Evolutionary conservation across 371 early-diverging fungal species (phyloP), one percentile per base, ranked within the genome.

Genomic region (Basidiobolus meristosporus): DNA sequence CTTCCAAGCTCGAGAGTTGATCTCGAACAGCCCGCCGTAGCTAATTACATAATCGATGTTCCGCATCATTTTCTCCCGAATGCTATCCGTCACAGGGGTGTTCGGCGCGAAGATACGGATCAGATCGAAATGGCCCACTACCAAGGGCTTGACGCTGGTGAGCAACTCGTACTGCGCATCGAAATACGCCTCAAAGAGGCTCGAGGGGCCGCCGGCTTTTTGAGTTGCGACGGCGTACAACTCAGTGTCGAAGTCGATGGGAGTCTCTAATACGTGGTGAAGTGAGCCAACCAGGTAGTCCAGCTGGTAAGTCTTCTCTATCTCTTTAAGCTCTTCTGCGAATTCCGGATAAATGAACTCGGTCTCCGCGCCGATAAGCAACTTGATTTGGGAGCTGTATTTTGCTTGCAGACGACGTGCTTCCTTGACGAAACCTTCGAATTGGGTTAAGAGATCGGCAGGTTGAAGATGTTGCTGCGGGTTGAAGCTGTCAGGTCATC

Each of bases 61-160:
- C 32, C 91, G 66, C 18, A 56, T 43, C n/a, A 90, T 70, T 39
- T 61, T 53, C 29, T 45, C 35, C 73, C 74, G 75, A 3, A 80
- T 64, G 29, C 49, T 46, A 7, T 42, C 36, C 2, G 51, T 50
- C 26, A 32, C 44, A 20, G 33, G 40, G 34, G 32, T 36, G 2
- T 45, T 50, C 39, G 48, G 57, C 14, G 63, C 68, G 18, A 80
- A 92, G 29, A 90, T 71, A 10, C 89, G 68, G 4, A 91, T 69
- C 35, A 93, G 59, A 55, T 96, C 97, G 57, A 96, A 86, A 55
- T 96, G 97, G 0, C 90, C 95, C 2, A 96, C 65, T 0, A 92
- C 78, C 18, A 68, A 67, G 3, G 97, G 92, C 40, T 72, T 53
- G 1, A 74, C 48, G 3, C 48, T 46, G 18, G 54, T 53, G 1